phyloP scores from a whole-genome alignment of 2,329 filamentous ascomycete genomes.

The Didymella keratinophila region DNA sequence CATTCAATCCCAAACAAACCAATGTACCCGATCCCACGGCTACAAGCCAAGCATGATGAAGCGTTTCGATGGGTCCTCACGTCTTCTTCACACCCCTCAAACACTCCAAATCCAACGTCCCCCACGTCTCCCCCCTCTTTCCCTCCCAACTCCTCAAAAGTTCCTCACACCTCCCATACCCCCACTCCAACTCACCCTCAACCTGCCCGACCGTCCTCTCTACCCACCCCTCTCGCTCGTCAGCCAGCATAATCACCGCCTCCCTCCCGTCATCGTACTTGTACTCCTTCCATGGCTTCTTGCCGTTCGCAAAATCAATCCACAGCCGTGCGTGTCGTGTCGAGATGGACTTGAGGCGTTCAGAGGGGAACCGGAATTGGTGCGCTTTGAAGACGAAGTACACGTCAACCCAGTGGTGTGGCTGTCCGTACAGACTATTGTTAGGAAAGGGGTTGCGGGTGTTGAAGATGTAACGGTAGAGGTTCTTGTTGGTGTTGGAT shows the following conservation, averaged over 20 bases:
- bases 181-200: neutral
- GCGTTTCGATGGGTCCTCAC: neutral
- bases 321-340: neutral
- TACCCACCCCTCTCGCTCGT: conserved; percentile 4
- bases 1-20: no score
- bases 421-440: conserved; percentile 25
- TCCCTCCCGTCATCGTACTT: neutral
- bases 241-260: neutral
- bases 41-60: no score
- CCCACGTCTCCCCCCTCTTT: neutral
- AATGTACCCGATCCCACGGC: no score
- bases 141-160: neutral
- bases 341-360: neutral
- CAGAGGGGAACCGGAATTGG: neutral
- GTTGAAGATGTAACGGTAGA: conserved; percentile 42
- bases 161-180: neutral
- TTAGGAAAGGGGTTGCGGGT: conserved; percentile 38
- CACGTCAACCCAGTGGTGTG: conserved; percentile 33
- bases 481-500: conserved; percentile 21
- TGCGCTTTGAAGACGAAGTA: conserved; percentile 9
- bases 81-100: neutral
- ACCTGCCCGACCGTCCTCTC: neutral
- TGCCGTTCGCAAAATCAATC: conserved; percentile 2
- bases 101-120: neutral
- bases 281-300: conserved; percentile 1